Evolutionary conservation across 106 monocot species (phyloP).

Genomic region (Acanthochlamys bracteata): DNA sequence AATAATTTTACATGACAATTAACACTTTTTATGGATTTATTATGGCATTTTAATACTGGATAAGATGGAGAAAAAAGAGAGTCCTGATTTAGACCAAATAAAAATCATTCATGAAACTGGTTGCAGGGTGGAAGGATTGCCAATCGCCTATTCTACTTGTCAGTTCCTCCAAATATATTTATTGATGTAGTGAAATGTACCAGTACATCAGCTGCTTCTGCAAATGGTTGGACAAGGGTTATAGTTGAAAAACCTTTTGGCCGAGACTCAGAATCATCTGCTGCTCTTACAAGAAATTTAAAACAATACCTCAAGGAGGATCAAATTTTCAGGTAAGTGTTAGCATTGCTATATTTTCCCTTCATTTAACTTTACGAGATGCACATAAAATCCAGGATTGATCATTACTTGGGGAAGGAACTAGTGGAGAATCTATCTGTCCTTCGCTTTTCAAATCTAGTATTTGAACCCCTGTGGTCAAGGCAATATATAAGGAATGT

Average conservation of each 20-base stretch:
- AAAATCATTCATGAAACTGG: not conserved
- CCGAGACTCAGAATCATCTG: constrained; percentile 78
- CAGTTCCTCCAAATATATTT: constrained; percentile 94
- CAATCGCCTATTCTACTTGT: constrained; percentile 86
- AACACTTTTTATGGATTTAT: too few relatives aligned
- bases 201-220: constrained; percentile 65
- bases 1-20: too few relatives aligned
- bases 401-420: constrained; percentile 95
- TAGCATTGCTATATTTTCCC: not conserved
- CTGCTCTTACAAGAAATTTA: constrained; percentile 66
- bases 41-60: too few relatives aligned
- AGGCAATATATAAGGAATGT: constrained; percentile 95
- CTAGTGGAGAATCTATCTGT: constrained; percentile 90
- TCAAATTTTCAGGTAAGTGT: constrained; percentile 80
- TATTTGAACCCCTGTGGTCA: constrained; percentile 93
- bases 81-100: too few relatives aligned
- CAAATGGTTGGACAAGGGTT: constrained; percentile 90
- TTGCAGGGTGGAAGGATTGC: constrained; percentile 56
- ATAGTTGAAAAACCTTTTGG: constrained; percentile 98
- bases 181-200: constrained; percentile 82
- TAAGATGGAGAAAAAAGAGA: too few relatives aligned
- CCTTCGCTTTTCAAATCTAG: constrained; percentile 88
- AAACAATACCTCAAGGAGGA: constrained; percentile 79
- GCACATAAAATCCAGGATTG: constrained; percentile 47
- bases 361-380: not conserved